phyloP scores from a whole-genome alignment of 768 basidiomycete species.

The Rhizopogon salebrosus region DNA sequence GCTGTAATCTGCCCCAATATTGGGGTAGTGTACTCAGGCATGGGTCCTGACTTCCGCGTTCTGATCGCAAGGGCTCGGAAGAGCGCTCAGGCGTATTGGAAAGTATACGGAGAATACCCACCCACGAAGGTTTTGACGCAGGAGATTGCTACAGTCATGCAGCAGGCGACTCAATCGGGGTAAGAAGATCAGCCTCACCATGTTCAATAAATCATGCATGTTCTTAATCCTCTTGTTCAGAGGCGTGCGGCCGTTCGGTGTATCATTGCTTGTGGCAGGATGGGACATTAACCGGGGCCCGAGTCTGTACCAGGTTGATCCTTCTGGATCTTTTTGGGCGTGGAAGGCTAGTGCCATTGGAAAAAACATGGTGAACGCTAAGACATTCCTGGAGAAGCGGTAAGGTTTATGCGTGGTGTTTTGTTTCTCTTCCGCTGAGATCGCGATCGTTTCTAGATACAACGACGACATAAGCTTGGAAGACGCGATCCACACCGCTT shows the following conservation, averaged over 20 bases:
- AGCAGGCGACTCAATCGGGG: conserved; percentile 98
- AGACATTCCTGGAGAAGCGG: conserved; percentile 99
- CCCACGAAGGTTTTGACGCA: conserved; percentile 94
- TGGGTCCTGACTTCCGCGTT: conserved; percentile 98
- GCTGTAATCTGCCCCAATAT: conserved; percentile 98
- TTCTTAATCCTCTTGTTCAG: conserved; percentile 39
- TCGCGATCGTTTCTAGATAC: conserved; percentile 56
- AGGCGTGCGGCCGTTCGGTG: conserved; percentile 98
- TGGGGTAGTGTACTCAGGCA: conserved; percentile 98
- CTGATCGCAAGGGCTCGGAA: conserved; percentile 93
- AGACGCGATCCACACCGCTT: conserved; percentile 97
- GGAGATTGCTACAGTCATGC: conserved; percentile 97
- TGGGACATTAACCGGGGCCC: conserved; percentile 95
- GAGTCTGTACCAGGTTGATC: conserved; percentile 98
- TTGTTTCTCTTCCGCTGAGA: conserved; percentile 12
- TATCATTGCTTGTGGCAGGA: conserved; percentile 93
- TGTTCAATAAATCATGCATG: conserved; percentile 18
- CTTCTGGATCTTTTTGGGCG: conserved; percentile 98
- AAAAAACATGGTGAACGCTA: conserved; percentile 99
- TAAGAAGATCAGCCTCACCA: conserved; percentile 35
- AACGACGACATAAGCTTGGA: conserved; percentile 99
- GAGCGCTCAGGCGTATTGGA: conserved; percentile 99
- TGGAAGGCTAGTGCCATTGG: conserved; percentile 99
- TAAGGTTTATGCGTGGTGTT: conserved; percentile 35
- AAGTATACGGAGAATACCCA: conserved; percentile 97